Conservation (phyloP, 2,329 filamentous ascomycete species). For the Pseudogymnoascus sp. region DNA sequence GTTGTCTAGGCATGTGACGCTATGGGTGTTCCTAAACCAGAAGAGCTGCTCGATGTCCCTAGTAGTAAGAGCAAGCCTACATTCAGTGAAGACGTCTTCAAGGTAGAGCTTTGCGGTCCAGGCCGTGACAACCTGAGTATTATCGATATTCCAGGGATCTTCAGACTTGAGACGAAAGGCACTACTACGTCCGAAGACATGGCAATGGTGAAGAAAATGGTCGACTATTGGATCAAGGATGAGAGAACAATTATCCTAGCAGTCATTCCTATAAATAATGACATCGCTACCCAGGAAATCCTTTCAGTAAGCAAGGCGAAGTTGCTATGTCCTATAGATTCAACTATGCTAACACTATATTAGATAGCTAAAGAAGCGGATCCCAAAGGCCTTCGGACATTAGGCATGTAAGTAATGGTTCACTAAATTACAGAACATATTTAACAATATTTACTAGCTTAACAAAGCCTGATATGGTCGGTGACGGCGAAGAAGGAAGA, state of each 20-base stretch:
- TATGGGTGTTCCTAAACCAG: slow-evolving; percentile 15
- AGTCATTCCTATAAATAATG: slow-evolving; percentile 11
- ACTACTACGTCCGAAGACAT: slow-evolving; percentile 31
- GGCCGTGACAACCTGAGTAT: slow-evolving; percentile 44
- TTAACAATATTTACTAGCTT: slow-evolving; percentile 3
- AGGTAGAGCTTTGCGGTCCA: slow-evolving; percentile 22
- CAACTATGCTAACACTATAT: background rate
- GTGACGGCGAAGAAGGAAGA: background rate
- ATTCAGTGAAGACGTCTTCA: slow-evolving; percentile 16
- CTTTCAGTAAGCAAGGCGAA: background rate
- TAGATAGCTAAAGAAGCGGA: slow-evolving; percentile 13
- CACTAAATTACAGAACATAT: background rate
- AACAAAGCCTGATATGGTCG: background rate
- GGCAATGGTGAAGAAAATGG: slow-evolving; percentile 36
- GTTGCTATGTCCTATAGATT: background rate
- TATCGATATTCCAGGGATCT: slow-evolving; percentile 50
- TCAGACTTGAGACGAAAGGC: slow-evolving; percentile 27
- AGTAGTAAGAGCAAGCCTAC: slow-evolving; percentile 39
- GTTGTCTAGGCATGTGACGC: background rate
- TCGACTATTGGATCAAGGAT: slow-evolving; percentile 44
- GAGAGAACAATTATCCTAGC: slow-evolving; percentile 23
- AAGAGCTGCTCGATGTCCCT: slow-evolving; percentile 39
- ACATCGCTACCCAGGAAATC: slow-evolving; percentile 14
- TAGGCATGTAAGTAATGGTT: slow-evolving; percentile 11
- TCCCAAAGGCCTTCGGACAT: slow-evolving; percentile 11